A percentile compares a stretch with the other conserved stretches of the same genome.
Evolutionary conservation across 495 filamentous ascomycete genomes (phyloP).

Genomic region (Daldinia grandis): DNA sequence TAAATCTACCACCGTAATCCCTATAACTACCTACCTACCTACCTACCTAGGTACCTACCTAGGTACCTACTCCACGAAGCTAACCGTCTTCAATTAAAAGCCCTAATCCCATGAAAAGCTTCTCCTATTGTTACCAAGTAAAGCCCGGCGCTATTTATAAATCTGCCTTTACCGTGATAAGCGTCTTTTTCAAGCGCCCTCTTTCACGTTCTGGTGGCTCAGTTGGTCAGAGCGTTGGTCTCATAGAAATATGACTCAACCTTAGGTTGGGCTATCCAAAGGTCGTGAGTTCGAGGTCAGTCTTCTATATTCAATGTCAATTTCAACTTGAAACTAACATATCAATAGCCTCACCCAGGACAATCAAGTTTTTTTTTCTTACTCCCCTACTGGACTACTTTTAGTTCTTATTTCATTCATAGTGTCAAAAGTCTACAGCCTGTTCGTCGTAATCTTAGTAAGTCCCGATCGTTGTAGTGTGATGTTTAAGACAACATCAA

Average conservation of each 20-base stretch:
- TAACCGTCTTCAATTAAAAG: neutral
- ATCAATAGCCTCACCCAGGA: neutral
- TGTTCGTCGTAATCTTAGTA: neutral
- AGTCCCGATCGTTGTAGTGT: neutral
- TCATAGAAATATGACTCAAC: neutral
- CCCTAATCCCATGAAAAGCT: neutral
- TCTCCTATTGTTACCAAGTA: neutral
- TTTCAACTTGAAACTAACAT: no score
- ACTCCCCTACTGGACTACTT: neutral
- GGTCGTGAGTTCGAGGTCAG: neutral
- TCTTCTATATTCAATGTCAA: no score
- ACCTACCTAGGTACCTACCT: no score
- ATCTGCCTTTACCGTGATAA: neutral
- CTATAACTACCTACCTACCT: no score
- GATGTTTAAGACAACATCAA: neutral
- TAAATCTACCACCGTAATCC: no score
- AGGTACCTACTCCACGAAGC: no score
- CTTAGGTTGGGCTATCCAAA: neutral
- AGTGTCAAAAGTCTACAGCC: neutral
- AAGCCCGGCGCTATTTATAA: neutral
- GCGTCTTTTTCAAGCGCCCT: neutral
- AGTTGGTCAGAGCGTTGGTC: slow-evolving; percentile 3
- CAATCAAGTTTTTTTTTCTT: neutral
- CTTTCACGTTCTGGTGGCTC: neutral
- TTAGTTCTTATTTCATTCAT: neutral